phyloP scores from a whole-genome alignment of 768 basidiomycete genomes.

The Suillus fuscotomentosus region DNA sequence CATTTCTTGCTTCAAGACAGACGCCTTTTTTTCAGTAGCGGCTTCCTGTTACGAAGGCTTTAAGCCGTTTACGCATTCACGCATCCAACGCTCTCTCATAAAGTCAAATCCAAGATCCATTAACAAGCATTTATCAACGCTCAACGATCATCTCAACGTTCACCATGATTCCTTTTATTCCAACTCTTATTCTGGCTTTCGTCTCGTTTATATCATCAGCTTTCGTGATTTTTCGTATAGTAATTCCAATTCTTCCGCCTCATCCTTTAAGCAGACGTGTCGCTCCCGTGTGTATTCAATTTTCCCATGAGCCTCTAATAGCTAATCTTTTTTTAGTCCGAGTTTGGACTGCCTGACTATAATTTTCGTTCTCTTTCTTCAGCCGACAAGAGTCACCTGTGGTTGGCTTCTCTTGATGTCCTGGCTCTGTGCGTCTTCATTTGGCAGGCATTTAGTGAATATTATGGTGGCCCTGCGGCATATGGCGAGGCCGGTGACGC shows the following conservation, averaged over 20 bases:
- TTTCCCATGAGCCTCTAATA: conserved; percentile 1
- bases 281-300: conserved; percentile 53
- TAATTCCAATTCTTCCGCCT: conserved; percentile 74
- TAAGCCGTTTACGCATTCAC: conserved; percentile 34
- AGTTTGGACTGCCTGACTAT: conserved; percentile 67
- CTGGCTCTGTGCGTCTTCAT: conserved; percentile 59
- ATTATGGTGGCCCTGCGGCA: conserved; percentile 43
- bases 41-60: conserved; percentile 36
- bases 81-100: conserved; percentile 23
- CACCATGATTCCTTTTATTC: conserved; percentile 66
- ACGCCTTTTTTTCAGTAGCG: conserved; percentile 16
- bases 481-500: conserved; percentile 46
- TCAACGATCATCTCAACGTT: conserved; percentile 20
- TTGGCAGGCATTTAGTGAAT: conserved; percentile 63
- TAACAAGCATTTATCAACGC: conserved; percentile 9
- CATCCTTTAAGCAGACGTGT: conserved; percentile 72
- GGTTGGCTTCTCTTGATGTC: conserved; percentile 69
- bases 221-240: conserved; percentile 73
- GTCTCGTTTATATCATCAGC: conserved; percentile 71
- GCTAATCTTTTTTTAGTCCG: conserved; percentile 46
- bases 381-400: conserved; percentile 70
- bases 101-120: not conserved
- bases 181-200: conserved; percentile 64
- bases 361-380: conserved; percentile 59
- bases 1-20: conserved; percentile 16